Conservation (phyloP, 1,284 basidiomycete genomes). For the Wallemia ichthyophaga region DNA sequence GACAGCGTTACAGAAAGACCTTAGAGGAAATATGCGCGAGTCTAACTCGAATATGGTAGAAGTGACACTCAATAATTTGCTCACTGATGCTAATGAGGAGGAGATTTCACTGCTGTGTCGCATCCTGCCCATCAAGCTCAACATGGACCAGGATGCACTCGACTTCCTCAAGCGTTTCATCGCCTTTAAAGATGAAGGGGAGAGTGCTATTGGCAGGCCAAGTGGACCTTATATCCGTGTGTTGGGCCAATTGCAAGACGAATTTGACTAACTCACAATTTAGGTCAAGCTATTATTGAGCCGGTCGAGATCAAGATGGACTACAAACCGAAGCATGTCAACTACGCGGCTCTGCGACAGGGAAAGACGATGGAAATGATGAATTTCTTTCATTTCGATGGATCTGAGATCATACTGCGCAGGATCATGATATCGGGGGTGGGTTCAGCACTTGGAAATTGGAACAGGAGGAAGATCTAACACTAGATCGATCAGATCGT, state of each 20-base stretch:
- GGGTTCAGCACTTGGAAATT: constrained; percentile 14
- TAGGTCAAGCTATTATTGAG: constrained; percentile 65
- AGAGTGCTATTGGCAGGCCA: neutral
- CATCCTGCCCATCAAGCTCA: constrained; percentile 57
- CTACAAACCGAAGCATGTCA: constrained; percentile 90
- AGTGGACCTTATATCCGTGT: constrained; percentile 1
- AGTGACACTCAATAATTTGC: constrained; percentile 1
- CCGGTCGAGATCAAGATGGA: constrained; percentile 61
- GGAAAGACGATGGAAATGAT: constrained; percentile 86
- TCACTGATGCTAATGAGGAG: neutral
- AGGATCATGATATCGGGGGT: constrained; percentile 75
- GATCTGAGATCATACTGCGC: constrained; percentile 83
- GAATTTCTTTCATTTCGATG: constrained; percentile 99
- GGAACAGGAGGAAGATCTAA: neutral
- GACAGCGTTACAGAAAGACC: constrained; percentile 48
- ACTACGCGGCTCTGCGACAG: constrained; percentile 67
- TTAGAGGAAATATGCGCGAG: constrained; percentile 54
- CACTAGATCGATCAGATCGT: constrained; percentile 29
- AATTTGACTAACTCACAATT: too few relatives aligned
- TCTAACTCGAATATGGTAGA: constrained; percentile 65
- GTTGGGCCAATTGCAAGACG: too few relatives aligned
- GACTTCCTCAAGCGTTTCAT: constrained; percentile 95
- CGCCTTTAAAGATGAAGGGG: constrained; percentile 35
- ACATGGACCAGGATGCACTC: constrained; percentile 92
- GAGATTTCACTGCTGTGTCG: constrained; percentile 12